Conservation (phyloP, 2,329 filamentous ascomycete genomes). For the Alternaria solani region DNA sequence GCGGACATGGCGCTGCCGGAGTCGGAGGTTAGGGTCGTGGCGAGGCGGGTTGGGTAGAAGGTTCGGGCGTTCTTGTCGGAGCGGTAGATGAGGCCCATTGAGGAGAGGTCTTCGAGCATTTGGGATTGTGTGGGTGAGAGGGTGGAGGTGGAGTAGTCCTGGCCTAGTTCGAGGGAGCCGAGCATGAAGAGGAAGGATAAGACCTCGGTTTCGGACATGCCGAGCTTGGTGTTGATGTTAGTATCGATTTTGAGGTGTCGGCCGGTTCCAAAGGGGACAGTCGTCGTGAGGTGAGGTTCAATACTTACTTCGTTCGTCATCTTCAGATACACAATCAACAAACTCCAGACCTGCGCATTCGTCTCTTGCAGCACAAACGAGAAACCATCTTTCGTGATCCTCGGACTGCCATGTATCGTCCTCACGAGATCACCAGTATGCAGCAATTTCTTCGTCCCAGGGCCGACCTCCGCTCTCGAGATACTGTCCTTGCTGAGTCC, state of each 20-base stretch:
- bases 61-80: slow-evolving; percentile 55
- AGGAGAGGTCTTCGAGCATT: slow-evolving; percentile 88
- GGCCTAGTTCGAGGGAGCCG: slow-evolving; percentile 88
- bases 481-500: slow-evolving; percentile 48
- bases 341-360: slow-evolving; percentile 96
- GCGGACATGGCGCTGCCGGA: slow-evolving; percentile 57
- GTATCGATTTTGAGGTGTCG: background rate
- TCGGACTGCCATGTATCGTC: slow-evolving; percentile 62
- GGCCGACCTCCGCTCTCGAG: slow-evolving; percentile 57
- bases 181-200: slow-evolving; percentile 96
- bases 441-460: slow-evolving; percentile 82
- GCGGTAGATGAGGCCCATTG: slow-evolving; percentile 90
- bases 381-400: slow-evolving; percentile 92
- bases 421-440: slow-evolving; percentile 83
- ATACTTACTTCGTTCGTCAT: slow-evolving; percentile 69
- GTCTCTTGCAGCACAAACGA: slow-evolving; percentile 93
- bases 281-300: background rate
- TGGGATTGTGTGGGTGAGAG: slow-evolving; percentile 82
- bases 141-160: slow-evolving; percentile 86
- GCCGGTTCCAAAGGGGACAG: too few species aligned
- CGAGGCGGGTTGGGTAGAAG: slow-evolving; percentile 90
- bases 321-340: slow-evolving; percentile 91
- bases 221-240: slow-evolving; percentile 54
- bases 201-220: slow-evolving; percentile 90
- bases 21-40: slow-evolving; percentile 87